A percentile compares a stretch with the other conserved stretches of the same genome.
Evolutionary conservation across 148 eudicot genomes (phyloP).

Genomic region (Chenopodium album): DNA sequence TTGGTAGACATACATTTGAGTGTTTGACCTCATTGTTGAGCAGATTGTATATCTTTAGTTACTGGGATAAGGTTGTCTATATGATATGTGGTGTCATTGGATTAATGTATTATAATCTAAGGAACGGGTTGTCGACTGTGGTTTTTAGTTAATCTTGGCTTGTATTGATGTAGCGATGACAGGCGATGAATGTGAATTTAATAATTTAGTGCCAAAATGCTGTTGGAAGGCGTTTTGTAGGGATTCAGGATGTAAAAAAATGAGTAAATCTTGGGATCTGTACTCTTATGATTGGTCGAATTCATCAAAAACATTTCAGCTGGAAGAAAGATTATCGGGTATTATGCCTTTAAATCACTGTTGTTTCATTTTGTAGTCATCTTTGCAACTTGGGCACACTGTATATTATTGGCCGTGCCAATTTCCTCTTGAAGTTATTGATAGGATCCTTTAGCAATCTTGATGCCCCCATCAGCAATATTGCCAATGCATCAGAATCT

Average conservation of each 20-base stretch:
- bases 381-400: neutral
- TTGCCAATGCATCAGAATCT: neutral
- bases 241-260: neutral
- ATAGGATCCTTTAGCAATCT: too few relatives aligned
- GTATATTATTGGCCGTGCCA: neutral
- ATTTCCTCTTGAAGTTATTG: too few relatives aligned
- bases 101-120: neutral
- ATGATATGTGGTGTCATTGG: neutral
- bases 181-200: neutral
- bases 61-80: neutral
- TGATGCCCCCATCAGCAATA: neutral
- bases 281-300: neutral
- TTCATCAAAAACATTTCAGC: neutral
- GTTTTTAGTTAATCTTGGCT: neutral
- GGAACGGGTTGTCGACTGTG: neutral
- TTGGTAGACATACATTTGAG: too few relatives aligned
- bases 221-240: neutral
- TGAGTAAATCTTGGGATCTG: neutral
- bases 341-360: neutral
- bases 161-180: too few relatives aligned
- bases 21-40: neutral
- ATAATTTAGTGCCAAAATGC: neutral
- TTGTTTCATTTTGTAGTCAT: neutral
- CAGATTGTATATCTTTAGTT: neutral
- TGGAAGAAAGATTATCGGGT: neutral